Percentiles rank a stretch among this genome's conserved stretches.
Evolutionary conservation across 2,329 filamentous ascomycete species (phyloP).

Genomic region (Colletotrichum agaves): DNA sequence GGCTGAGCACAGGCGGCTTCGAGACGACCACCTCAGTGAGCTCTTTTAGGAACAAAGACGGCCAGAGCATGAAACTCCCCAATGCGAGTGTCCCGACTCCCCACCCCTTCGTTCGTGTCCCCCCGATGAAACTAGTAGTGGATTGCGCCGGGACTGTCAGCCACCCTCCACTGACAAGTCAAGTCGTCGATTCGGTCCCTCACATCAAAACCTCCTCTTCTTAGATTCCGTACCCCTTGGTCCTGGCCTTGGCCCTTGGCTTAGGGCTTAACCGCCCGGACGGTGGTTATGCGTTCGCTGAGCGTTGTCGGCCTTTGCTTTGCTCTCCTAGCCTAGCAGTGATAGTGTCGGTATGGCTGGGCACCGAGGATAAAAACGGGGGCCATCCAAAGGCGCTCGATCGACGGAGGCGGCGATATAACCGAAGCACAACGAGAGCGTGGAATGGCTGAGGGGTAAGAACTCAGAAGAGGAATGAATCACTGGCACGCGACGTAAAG

Average conservation of each 20-base stretch:
- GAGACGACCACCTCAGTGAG: constrained; percentile 23
- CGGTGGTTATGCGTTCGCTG: constrained; percentile 22
- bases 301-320: neutral
- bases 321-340: neutral
- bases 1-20: constrained; percentile 27
- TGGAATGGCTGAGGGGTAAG: neutral
- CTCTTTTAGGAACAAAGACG: constrained; percentile 14
- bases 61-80: constrained; percentile 29
- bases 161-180: constrained; percentile 1
- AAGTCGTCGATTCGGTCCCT: neutral
- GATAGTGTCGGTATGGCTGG: neutral
- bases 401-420: neutral
- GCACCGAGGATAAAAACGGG: neutral
- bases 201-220: neutral
- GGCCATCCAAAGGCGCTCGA: neutral
- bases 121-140: constrained; percentile 33
- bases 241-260: neutral
- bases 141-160: constrained; percentile 22
- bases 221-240: neutral
- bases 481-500: neutral
- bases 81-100: constrained; percentile 7
- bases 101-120: neutral
- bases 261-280: constrained; percentile 27
- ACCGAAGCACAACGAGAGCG: neutral
- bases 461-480: neutral